phyloP scores from a whole-genome alignment of 768 basidiomycete genomes.

The Lentinus tigrinus region DNA sequence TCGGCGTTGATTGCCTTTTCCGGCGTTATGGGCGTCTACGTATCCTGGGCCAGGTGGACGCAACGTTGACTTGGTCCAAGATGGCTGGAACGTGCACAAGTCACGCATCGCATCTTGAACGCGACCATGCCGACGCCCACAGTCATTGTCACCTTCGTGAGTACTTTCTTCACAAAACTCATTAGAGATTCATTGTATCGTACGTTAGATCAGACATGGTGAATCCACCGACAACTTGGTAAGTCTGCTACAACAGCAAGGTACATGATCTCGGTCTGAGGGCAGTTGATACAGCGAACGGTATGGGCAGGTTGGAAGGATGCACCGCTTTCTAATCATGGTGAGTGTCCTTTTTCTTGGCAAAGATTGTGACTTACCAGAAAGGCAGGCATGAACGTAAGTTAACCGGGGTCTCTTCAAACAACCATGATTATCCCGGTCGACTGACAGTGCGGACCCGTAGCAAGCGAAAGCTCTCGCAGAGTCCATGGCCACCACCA shows the following conservation, averaged over 20 bases:
- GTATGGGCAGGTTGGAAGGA: conserved; percentile 80
- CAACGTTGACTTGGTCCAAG: not conserved
- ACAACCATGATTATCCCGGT: not conserved
- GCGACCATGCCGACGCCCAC: conserved; percentile 14
- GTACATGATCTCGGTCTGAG: not conserved
- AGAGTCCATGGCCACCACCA: conserved; percentile 44
- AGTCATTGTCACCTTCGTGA: conserved; percentile 29
- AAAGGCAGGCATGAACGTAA: conserved; percentile 34
- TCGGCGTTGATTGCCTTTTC: not conserved
- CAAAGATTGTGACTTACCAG: not conserved
- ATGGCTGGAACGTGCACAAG: not conserved
- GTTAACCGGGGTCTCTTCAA: not conserved
- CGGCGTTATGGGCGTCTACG: not conserved
- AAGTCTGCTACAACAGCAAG: conserved; percentile 19
- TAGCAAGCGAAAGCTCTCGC: conserved; percentile 47
- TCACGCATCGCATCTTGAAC: not conserved
- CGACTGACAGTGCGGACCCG: not conserved
- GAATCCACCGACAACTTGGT: conserved; percentile 79
- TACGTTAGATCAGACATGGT: conserved; percentile 76
- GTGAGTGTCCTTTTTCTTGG: conserved; percentile 34
- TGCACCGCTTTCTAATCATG: conserved; percentile 72
- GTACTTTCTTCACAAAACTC: not conserved
- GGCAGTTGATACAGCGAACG: conserved; percentile 32
- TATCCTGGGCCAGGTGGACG: not conserved
- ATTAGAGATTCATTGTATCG: not conserved